phyloP scores from a whole-genome alignment of 495 filamentous ascomycete genomes.

The Neurospora sp. region DNA sequence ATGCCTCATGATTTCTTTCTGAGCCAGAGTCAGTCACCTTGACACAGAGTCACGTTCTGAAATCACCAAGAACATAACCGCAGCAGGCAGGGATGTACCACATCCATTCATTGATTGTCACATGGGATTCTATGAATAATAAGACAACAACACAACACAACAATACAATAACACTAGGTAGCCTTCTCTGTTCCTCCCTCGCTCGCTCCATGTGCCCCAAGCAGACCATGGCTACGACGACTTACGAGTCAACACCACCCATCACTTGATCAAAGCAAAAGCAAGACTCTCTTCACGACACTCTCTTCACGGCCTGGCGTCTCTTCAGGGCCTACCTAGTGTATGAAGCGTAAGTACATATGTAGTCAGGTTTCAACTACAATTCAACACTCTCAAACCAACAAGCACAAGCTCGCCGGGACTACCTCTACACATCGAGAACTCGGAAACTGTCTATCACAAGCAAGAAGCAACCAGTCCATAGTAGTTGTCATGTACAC shows the following conservation, averaged over 20 bases:
- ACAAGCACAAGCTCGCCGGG: not conserved
- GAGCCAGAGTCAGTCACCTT: not conserved
- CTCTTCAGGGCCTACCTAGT: too few relatives aligned
- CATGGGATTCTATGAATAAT: not conserved
- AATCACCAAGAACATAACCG: not conserved
- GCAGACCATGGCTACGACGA: too few relatives aligned
- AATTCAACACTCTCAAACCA: not conserved
- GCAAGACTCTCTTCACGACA: too few relatives aligned
- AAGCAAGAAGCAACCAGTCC: not conserved
- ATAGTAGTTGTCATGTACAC: too few relatives aligned
- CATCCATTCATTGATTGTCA: conserved; percentile 5
- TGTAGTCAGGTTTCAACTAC: not conserved
- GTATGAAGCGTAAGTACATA: not conserved
- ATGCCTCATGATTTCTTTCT: not conserved
- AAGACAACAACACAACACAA: conserved; percentile 4
- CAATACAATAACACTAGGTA: conserved; percentile 7
- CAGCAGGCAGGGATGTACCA: not conserved
- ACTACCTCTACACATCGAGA: not conserved
- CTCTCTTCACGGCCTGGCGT: not conserved
- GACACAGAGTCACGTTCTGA: not conserved
- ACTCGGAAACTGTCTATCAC: not conserved
- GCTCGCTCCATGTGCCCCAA: not conserved
- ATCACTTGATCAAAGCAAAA: too few relatives aligned
- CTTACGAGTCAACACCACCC: too few relatives aligned
- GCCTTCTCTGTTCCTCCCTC: conserved; percentile 7